Base-by-base conservation (phyloP, 2,329 filamentous ascomycete species). In the Talaromyces piceae region DNA sequence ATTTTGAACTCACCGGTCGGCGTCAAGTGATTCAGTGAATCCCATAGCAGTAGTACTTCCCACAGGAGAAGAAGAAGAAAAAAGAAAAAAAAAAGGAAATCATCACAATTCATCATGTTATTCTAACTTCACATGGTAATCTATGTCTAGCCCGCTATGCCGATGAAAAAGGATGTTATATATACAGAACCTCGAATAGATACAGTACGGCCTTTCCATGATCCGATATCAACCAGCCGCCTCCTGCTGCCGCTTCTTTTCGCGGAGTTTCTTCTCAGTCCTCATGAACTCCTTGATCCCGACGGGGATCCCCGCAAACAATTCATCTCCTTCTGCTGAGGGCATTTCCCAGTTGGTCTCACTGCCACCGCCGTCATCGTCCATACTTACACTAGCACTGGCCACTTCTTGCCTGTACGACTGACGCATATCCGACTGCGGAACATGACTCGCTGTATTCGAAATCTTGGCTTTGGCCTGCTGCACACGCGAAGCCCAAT, bases 201-300 rank as follows among this genome's bases (percentile, higher is more conserved):
- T 23, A 12, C 13, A 9, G n/a, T n/a, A n/a, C n/a, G n/a, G n/a
- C n/a, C n/a, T n/a, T n/a, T n/a, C n/a, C 25, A 43, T 43, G n/a
- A 23, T 25, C 20, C 5, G 8, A 25, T 4, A 12, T 16, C 13
- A 26, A 37, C 16, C 31, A 8, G 9, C 20, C n/a, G 6, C 83
- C 81, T 47, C 75, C 61, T 72, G 68, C 65, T 91, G 75, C 61
- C 72, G 68, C 65, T 91, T 87, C 68, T 82, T 86, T 67, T 87
- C 77, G 69, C 88, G 91, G 54, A 98, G 69, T 67, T 77, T 85
- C 78, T 97, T 97, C 74, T 98, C 93, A 54, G 86, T 90, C 74
- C 86, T 89, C 91, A 98, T 97, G 63, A 98, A 98, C 68, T 95
- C 91, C 55, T 88, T 77, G 58, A 98, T 96, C 0, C 91, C 93